Base-by-base conservation (phyloP, 2,329 filamentous ascomycete genomes). In the Dactylellina haptotyla region DNA sequence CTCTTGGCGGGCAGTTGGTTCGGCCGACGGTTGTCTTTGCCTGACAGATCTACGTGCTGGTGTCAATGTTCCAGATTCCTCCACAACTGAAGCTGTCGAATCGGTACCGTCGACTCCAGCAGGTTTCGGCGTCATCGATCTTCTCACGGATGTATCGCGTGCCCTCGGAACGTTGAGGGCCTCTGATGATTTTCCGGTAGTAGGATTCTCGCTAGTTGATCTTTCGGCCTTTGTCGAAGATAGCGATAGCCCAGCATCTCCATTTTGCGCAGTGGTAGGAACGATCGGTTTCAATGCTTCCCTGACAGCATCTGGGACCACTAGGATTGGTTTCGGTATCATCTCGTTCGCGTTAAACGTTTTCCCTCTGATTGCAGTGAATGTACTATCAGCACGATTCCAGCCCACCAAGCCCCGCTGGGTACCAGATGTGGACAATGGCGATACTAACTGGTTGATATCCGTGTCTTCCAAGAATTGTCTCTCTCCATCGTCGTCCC, bases 401-500 rank as follows among this genome's bases (percentile, higher is more conserved):
- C 25, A 32, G 20, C 58, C 28, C 28, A 16, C 46, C 30, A 41
- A 18, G 10, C 30, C 46, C n/a, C 37, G 37, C 6, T 20, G 32
- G 23, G 14, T 16, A 20, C 16, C 16, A 26, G 20, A 5, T 2
- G 20, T 30, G 43, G 28, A 53, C 14, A 37, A 46, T 10, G 50
- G 12, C 14, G 23, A 45, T 72, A 75, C 74, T 54, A 63, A 75
- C 74, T 69, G 46, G 50, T 77, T 75, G 20, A 78, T 77, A 65
- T 78, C 77, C 59, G 77, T 78, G 25, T 76, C 73, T 23, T 78
- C 77, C 18, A 78, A 64, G 53, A 78, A 78, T 48, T 67, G 75
- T 37, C 74, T 67, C 34, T 78, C 77, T 12, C 82, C 80, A 66
- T 84, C 82, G 46, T 84, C 82, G 63, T 73, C 69, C 46, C 51